phyloP scores from a whole-genome alignment of 2,329 filamentous ascomycete species.

The Fusarium beomiforme region DNA sequence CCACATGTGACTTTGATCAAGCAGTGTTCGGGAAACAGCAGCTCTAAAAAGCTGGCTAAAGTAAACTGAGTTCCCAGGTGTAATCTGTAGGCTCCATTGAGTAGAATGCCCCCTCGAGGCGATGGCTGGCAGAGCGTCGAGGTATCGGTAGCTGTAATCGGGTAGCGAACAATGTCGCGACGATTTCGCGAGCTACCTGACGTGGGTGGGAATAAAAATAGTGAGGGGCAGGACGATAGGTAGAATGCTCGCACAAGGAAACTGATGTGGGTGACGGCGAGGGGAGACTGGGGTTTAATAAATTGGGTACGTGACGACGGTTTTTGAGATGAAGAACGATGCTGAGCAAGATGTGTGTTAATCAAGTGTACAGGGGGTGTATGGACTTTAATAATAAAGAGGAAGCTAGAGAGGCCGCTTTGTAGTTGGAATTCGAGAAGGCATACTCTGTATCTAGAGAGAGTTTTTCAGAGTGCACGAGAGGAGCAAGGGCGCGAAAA shows the following conservation, averaged over 20 bases:
- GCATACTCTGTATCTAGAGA: slow-evolving; percentile 39
- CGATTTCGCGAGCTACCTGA: slow-evolving; percentile 22
- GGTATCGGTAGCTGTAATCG: slow-evolving; percentile 11
- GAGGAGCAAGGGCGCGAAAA: slow-evolving; percentile 42
- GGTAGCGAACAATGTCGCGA: slow-evolving; percentile 21
- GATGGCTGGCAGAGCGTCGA: slow-evolving; percentile 21
- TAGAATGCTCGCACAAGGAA: slow-evolving; percentile 30
- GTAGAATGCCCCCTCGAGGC: slow-evolving; percentile 14
- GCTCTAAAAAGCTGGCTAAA: slow-evolving; percentile 41
- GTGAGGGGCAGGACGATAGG: slow-evolving; percentile 32
- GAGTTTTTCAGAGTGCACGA: slow-evolving; percentile 39
- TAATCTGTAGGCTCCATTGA: slow-evolving; percentile 38
- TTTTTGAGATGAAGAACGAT: slow-evolving; percentile 23
- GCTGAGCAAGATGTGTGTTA: slow-evolving; percentile 20
- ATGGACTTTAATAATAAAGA: slow-evolving; percentile 26
- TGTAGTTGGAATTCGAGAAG: slow-evolving; percentile 32
- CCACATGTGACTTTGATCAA: slow-evolving; percentile 33
- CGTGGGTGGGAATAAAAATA: slow-evolving; percentile 30
- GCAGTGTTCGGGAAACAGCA: slow-evolving; percentile 12
- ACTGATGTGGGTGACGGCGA: slow-evolving; percentile 23
- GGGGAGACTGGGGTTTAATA: slow-evolving; percentile 28
- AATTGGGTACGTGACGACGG: slow-evolving; percentile 32
- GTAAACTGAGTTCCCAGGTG: slow-evolving; percentile 23
- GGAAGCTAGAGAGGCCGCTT: slow-evolving; percentile 35
- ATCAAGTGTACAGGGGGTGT: slow-evolving; percentile 17